These are phyloP conservation scores for Neoarthrinium moseri DNA, from an alignment of 2,329 filamentous ascomycete genomes.

Conservation along the genomic window DNA sequence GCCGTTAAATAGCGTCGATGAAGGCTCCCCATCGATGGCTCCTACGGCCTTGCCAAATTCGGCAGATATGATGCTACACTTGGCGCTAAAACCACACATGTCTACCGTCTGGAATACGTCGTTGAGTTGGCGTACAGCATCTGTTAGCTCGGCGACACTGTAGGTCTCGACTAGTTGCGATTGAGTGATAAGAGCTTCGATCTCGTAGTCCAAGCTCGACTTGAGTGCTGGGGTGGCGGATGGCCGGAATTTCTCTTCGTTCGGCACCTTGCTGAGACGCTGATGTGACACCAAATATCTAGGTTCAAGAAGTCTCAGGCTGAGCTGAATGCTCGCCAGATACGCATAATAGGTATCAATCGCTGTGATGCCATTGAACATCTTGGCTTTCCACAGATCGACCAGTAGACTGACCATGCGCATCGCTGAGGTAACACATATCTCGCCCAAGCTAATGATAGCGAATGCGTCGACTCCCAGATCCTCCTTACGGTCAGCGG, in stretches of 20 bases:
- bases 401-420: constrained; percentile 17
- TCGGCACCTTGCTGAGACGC: background rate
- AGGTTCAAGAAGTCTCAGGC: constrained; percentile 18
- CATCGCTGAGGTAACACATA: constrained; percentile 21
- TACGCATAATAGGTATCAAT: constrained; percentile 22
- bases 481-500: constrained; percentile 5
- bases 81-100: constrained; percentile 23
- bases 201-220: constrained; percentile 6
- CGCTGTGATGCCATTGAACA: constrained; percentile 20
- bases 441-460: constrained; percentile 14
- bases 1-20: constrained; percentile 9
- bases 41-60: constrained; percentile 20
- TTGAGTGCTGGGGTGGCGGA: constrained; percentile 4
- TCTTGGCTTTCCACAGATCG: constrained; percentile 15
- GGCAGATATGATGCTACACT: constrained; percentile 19
- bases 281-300: background rate
- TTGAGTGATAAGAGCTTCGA: constrained; percentile 1
- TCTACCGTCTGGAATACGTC: constrained; percentile 20
- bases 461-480: constrained; percentile 16
- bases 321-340: constrained; percentile 18
- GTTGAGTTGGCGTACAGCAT: constrained; percentile 16
- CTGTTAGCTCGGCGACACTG: constrained; percentile 16
- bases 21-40: constrained; percentile 15
- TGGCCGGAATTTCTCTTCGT: constrained; percentile 7
- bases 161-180: constrained; percentile 14